Base-by-base conservation (phyloP, 768 basidiomycete genomes). In the Tylopilus subfusipes region DNA sequence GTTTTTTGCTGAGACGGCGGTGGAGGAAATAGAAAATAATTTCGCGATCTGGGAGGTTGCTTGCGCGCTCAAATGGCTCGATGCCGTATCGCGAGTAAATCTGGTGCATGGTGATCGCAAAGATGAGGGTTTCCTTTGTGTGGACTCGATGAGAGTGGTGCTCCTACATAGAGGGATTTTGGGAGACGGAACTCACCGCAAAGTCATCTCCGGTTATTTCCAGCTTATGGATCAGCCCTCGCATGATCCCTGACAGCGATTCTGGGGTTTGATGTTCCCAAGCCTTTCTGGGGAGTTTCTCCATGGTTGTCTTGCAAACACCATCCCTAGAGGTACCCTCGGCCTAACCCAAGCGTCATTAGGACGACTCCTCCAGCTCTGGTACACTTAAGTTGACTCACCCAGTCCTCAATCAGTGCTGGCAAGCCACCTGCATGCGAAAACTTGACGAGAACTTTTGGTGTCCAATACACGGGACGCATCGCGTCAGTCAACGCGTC, bases 401-500 rank as follows among this genome's bases (percentile, higher is more conserved):
- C 47, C 34, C 47, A 36, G 30, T 48, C 47, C 11, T n/a, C 24
- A 18, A 48, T 14, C 33, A 48, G 18, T 8, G 34, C 47, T 8
- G 34, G 47, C 34, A 36, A 36, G 34, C 47, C 34, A 24, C 47
- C 47, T 7, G 24, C 47, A 38, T 36, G 47, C 5, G 30, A 46
- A 22, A 46, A 46, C 45, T 22, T 31, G 4, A 46, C 34, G 47
- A 48, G 47, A 2, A 48, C 34, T 4, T 48, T 34, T 24, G 22
- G 47, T 4, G 24, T 48, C 47, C 47, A 48, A 48, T 36, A 38
- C 33, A 48, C 22, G 16, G 47, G 34, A 12, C 47, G 47, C 34
- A 48, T 48, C 47, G 47, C 47, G 22, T 48, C 47, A 34, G 47
- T 36, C 22, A 48, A 24, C 34, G 34, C 48, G n/a, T 38, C 48